A percentile compares a stretch with the other conserved stretches of the same genome.
Conservation (phyloP, 257 asterid genomes). For the Plantago elongata region DNA sequence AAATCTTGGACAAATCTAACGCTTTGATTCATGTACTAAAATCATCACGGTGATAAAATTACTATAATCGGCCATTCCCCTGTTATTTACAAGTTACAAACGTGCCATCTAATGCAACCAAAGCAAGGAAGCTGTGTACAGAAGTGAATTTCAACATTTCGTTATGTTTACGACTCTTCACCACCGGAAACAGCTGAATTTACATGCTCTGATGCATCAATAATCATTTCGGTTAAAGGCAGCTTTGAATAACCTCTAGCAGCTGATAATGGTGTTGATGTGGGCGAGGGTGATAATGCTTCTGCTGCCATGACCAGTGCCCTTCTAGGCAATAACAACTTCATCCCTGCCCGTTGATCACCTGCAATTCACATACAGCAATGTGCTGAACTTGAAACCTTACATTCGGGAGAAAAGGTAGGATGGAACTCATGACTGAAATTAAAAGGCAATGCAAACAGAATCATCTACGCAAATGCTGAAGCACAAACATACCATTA, state of each 20-base stretch:
- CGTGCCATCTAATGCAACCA: too few relatives aligned
- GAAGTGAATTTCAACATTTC: background rate
- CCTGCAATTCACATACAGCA: conserved; percentile 25
- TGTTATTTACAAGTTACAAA: too few relatives aligned
- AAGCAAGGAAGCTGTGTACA: too few relatives aligned
- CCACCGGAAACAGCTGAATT: background rate
- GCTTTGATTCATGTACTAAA: too few relatives aligned
- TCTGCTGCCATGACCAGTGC: conserved; percentile 36
- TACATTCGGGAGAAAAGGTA: background rate
- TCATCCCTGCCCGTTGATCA: conserved; percentile 22
- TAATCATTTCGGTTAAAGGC: background rate
- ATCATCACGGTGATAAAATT: too few relatives aligned
- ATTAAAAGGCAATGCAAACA: background rate
- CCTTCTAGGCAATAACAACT: conserved; percentile 43
- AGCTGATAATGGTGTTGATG: conserved; percentile 22
- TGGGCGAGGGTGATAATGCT: conserved; percentile 15
- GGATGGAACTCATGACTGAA: background rate
- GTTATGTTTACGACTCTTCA: background rate
- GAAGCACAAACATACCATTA: conserved; percentile 37
- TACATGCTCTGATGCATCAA: background rate
- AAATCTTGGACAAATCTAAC: too few relatives aligned
- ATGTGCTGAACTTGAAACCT: background rate
- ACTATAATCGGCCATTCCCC: too few relatives aligned
- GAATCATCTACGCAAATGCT: background rate
- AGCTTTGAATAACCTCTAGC: background rate